Conservation (phyloP, 2,329 filamentous ascomycete species). For the Trichoderma hamatum region DNA sequence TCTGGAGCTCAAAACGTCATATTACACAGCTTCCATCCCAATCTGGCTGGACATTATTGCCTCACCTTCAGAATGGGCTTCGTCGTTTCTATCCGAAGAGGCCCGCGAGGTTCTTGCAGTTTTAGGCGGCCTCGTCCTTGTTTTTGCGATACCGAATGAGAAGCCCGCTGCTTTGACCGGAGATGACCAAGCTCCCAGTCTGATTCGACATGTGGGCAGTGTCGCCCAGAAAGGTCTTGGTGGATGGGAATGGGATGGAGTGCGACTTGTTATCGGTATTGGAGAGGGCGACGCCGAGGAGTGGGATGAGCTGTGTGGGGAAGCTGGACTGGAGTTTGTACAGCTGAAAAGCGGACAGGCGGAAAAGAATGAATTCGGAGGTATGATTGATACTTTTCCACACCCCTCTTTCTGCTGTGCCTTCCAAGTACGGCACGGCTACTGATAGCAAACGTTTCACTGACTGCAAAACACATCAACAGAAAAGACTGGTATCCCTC, state of each 20-base stretch:
- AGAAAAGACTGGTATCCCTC: constrained; percentile 63
- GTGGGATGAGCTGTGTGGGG: constrained; percentile 64
- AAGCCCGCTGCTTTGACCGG: constrained; percentile 9
- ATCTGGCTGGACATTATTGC: constrained; percentile 68
- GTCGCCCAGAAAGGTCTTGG: constrained; percentile 61
- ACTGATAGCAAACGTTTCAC: background rate
- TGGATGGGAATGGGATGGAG: constrained; percentile 67
- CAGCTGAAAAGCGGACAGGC: constrained; percentile 49
- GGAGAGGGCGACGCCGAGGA: constrained; percentile 53
- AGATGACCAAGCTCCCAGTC: constrained; percentile 38
- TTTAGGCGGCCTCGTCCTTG: constrained; percentile 60
- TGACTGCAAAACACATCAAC: background rate
- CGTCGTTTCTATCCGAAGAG: constrained; percentile 61
- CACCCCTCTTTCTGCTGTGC: background rate
- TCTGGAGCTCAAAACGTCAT: constrained; percentile 58
- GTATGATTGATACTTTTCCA: constrained; percentile 41
- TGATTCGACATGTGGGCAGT: constrained; percentile 57
- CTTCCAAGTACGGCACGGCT: background rate
- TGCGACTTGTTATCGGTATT: constrained; percentile 62
- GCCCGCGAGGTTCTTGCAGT: constrained; percentile 64
- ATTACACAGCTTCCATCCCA: constrained; percentile 64
- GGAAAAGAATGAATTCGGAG: constrained; percentile 60
- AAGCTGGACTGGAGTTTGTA: constrained; percentile 65
- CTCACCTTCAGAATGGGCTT: constrained; percentile 57
- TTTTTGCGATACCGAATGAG: constrained; percentile 38